Evolutionary conservation across 2,329 filamentous ascomycete genomes (phyloP), one percentile per base, ranked within the genome.

Genomic region (Aspergillus ruber): DNA sequence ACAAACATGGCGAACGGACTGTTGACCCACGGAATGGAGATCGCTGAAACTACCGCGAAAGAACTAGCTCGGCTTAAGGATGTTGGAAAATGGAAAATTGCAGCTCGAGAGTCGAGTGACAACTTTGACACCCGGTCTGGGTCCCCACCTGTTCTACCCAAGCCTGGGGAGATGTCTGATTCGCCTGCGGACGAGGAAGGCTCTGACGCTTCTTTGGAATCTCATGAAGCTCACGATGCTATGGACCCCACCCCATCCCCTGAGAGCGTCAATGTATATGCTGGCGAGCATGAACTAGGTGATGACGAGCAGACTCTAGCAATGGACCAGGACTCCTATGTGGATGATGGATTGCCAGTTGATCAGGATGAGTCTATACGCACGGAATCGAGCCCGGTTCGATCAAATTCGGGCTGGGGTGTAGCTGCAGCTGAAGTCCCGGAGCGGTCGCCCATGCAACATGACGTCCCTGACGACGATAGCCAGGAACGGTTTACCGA

Each of bases 61-160:
- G 88, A 97, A 64, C 78, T 98, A 21, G 78, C 77, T 29, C 79
- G 84, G 38, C 74, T 98, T 27, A 95, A 93, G 77, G 83, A 90
- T 54, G 86, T 93, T 49, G 87, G 86, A 6, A 78, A 78, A 50
- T 94, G 86, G 84, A 97, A 97, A 73, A 80, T 95, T 36, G 75
- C 78, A 33, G 83, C 87, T 6, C 73, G 77, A 32, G 91, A 97
- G 64, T 73, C 78, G 2, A 84, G 81, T 10, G 83, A 93, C 44
- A 83, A 95, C 63, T 97, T 95, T 60, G 83, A 85, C 42, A 82
- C 80, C 41, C 83, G 84, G 44, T 73, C 72, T 13, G 63, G 59
- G 12, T 36, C 60, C 59, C 72, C 53, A 29, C 68, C 58, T n/a
- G 51, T 54, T 27, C 58, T 56, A 36, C 62, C 59, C 5, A 62